Evolutionary conservation across 2,329 filamentous ascomycete species (phyloP), one percentile per base, ranked within the genome.

Genomic region (Arthrobotrys conoides): DNA sequence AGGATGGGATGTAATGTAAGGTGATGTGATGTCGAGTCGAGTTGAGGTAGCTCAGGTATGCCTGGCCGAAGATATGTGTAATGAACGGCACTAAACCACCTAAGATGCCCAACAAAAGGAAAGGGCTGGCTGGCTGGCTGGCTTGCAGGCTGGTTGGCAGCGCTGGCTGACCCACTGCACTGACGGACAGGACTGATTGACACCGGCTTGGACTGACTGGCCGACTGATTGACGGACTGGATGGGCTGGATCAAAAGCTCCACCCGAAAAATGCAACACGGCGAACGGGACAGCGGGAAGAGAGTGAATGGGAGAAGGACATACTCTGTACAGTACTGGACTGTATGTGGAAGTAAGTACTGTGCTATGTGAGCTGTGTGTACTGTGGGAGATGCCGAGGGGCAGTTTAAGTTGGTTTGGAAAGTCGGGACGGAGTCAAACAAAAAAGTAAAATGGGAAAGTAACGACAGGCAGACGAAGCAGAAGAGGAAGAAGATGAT

Each of bases 201-300:
- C n/a, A 30, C 3, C 8, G 36, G 8, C 36, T 41, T 41, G n/a
- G 36, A 44, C 38, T n/a, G 38, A 44, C 38, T 27, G 33, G 24
- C 36, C 30, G 30, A 53, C 24, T 53, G 48, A 3, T 24, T 51
- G 20, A 14, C 49, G 8, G 48, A 5, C 48, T 48, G 36, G 33
- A 30, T 55, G 30, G 53, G 38, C 9, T 46, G 30, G n/a, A 41
- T n/a, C 3, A 46, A 41, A 46, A 38, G 55, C 55, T 59, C 55
- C 55, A 44, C 53, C 36, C 18, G 24, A 61, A 68, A 77, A 77
- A 71, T 71, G 61, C 73, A 77, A 77, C 73, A 71, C 67, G 33
- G 72, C 59, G 48, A 59, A 64, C 49, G 48, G 71, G 36, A 53
- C 46, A 46, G 27, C 72, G 67, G 59, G 66, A 41, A 67, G 22